Evolutionary conservation across 1,139 yeast genomes (phyloP), one percentile per base, ranked within the genome.

Genomic region (Magnusiomyces paraingens): DNA sequence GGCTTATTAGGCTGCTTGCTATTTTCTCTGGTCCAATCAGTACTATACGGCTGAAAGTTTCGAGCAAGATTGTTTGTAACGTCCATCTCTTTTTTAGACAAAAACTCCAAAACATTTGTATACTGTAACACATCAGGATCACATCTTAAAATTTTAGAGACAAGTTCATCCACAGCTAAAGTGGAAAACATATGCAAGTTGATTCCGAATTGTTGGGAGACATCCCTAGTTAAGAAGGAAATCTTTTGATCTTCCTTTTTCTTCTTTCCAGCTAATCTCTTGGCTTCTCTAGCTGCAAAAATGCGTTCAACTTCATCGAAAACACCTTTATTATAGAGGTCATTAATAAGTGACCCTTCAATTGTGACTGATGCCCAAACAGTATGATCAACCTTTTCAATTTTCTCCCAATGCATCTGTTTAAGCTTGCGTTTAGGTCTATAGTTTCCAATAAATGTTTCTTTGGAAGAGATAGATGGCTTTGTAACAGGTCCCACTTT

Each of bases 321-420:
- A 15, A 91, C 80, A 20, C 98, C 98, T 58, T 79, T 76, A 56
- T 82, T 79, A 52, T 80, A 74, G 50, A 90, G 74, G 51, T 77
- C 77, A 52, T 79, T 80, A 0, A 81, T 76, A 29, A 83, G 69
- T 2, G 74, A 69, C 8, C 69, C 65, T 66, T 75, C 81, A 53
- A 70, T 72, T 49, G 76, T 77, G 32, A 77, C 39, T 42, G 78
- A 80, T n/a, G 76, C 76, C 99, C 99, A 93, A 53, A 93, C 80
- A 0, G 98, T 91, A 47, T 83, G 78, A 47, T 83, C 80, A 47
- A 88, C 82, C 39, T 72, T 65, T 49, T 76, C 75, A 47, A 93
- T 75, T 65, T 82, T 86, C 61, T 91, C 96, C 98, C 98, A 93
- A 66, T 93, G 99, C 77, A 93, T 84, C 65, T 91, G 98, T 67